These are phyloP conservation scores for Salix exigua DNA, from an alignment of 345 rosid species.

Conservation along the genomic window DNA sequence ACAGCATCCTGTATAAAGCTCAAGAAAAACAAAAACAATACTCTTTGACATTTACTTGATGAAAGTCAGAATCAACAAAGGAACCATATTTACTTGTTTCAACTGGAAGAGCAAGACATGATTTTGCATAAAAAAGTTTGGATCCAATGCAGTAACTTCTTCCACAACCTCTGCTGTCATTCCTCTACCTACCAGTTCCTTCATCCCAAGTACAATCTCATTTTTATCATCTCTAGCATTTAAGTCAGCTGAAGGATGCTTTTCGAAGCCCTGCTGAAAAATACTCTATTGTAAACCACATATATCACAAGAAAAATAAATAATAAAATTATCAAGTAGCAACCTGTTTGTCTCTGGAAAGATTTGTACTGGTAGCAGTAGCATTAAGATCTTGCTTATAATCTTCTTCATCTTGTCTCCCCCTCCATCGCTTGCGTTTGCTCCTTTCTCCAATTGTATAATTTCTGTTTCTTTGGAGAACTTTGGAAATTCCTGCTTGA, in stretches of 20 bases:
- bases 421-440: conserved; percentile 93
- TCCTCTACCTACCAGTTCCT: conserved; percentile 78
- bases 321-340: neutral
- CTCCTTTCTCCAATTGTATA: conserved; percentile 56
- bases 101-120: conserved; percentile 71
- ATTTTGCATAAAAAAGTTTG: conserved; percentile 62
- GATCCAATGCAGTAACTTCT: conserved; percentile 72
- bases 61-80: neutral
- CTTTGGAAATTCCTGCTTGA: conserved; percentile 41
- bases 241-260: conserved; percentile 14
- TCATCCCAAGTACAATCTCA: conserved; percentile 70
- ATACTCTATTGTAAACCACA: conserved; percentile 3
- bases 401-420: conserved; percentile 60
- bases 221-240: conserved; percentile 45
- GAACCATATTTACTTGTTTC: conserved; percentile 59
- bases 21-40: neutral
- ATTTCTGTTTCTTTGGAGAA: conserved; percentile 45
- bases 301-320: neutral
- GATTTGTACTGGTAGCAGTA: conserved; percentile 20
- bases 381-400: conserved; percentile 36
- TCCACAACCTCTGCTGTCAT: conserved; percentile 78
- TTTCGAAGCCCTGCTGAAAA: conserved; percentile 37
- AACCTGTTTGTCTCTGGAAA: conserved; percentile 43
- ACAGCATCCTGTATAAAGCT: neutral
- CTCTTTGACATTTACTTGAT: neutral